Conservation (phyloP, 1,284 basidiomycete species). For the Neonothopanus nambi region DNA sequence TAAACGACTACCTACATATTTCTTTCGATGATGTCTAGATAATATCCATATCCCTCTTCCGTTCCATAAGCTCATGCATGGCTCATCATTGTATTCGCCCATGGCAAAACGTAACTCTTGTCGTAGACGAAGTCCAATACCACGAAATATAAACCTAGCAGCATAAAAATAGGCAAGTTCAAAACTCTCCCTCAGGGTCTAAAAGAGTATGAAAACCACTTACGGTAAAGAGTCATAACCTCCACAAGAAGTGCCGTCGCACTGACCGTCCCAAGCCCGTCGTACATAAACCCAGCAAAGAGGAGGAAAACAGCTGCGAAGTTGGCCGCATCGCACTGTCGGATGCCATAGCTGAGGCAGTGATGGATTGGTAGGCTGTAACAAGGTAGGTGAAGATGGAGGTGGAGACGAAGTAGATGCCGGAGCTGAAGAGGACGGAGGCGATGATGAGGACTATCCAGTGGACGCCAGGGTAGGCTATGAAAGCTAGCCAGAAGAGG, state of each 20-base stretch:
- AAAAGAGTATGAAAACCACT: constrained; percentile 15
- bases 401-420: too few species aligned
- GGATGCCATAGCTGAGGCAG: too few species aligned
- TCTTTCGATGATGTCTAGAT: too few species aligned
- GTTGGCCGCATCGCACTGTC: constrained; percentile 45
- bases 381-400: too few species aligned
- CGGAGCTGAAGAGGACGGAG: too few species aligned
- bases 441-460: too few species aligned
- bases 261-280: constrained; percentile 44
- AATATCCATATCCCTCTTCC: too few species aligned
- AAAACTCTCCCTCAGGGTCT: neutral
- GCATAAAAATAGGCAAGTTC: neutral
- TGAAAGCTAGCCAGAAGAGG: constrained; percentile 38
- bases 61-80: too few species aligned
- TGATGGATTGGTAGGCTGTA: too few species aligned
- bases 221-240: constrained; percentile 45
- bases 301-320: constrained; percentile 50
- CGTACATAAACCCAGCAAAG: constrained; percentile 32
- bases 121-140: constrained; percentile 17
- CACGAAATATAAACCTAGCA: constrained; percentile 40
- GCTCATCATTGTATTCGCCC: too few species aligned
- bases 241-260: constrained; percentile 48
- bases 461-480: constrained; percentile 40
- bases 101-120: constrained; percentile 15
- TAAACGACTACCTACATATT: too few species aligned